Evolutionary conservation across 768 basidiomycete genomes (phyloP), one percentile per base, ranked within the genome.

Genomic region (Boletus reticulatus): DNA sequence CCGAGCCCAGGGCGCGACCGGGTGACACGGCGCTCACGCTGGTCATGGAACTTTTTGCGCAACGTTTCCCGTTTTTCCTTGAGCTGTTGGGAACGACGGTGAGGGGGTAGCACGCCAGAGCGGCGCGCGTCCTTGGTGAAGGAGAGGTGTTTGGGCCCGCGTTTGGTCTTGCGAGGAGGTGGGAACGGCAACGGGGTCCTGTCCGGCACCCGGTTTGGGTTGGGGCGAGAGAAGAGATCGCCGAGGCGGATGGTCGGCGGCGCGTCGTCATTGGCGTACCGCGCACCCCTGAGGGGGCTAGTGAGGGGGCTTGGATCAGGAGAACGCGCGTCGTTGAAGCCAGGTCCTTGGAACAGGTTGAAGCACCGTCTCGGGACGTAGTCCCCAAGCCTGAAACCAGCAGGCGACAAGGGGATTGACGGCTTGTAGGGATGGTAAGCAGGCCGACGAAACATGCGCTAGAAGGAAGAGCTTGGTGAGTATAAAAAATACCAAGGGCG

Each of bases 301-400:
- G n/a, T 56, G 19, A 60, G 22, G 9, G 64, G 65, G 7, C 58
- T 58, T 11, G 67, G 50, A 17, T 29, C 38, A 14, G 67, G 60
- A 0, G 67, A 60, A 48, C 56, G 41, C 27, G 43, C 7, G 41
- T 55, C 22, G 20, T 54, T 22, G 32, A 62, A 59, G 27, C 57
- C 8, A 43, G 36, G 56, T 16, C 43, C 53, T 20, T 50, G 55
- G 29, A 67, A 67, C 13, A 55, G 22, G 53, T 67, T 55, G 51
- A 71, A 65, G 56, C 47, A 62, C 24, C 47, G 59, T 52, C 19
- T 59, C 5, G 55, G 67, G 50, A 65, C 8, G 17, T 53, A 57
- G 43, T 65, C 55, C 14, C 41, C 34, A 31, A 66, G 36, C 64
- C 67, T 70, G 67, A 64, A 24, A 13, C 69, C 67, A 59, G 71